Conservation (phyloP, 1,284 basidiomycete genomes). For the Sutorius eximius region DNA sequence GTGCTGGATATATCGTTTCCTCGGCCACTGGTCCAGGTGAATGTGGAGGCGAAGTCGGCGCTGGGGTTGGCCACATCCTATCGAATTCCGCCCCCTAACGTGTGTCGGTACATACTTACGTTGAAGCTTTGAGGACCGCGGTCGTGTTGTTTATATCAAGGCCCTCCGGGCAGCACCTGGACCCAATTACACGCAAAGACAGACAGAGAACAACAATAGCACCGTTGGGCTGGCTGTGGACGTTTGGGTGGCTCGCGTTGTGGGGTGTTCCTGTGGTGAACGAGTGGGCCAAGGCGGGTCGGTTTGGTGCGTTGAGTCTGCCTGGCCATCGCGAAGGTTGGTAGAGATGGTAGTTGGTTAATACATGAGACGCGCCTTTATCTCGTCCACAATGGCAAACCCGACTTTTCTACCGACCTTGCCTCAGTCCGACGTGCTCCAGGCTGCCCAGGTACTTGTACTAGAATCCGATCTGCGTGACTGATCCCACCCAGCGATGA, state of each 20-base stretch:
- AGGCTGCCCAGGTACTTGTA: conserved; percentile 33
- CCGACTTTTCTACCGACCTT: conserved; percentile 32
- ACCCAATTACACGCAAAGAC: no score
- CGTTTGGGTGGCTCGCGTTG: conserved; percentile 45
- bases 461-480: neutral
- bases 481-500: conserved; percentile 8
- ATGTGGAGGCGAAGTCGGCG: conserved; percentile 41
- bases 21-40: conserved; percentile 25
- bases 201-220: no score
- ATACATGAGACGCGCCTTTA: no score
- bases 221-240: conserved; percentile 54
- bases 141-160: conserved; percentile 24
- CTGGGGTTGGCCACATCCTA: conserved; percentile 57
- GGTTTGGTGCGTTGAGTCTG: conserved; percentile 16
- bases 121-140: no score
- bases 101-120: no score
- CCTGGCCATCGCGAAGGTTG: conserved; percentile 19
- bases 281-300: conserved; percentile 49
- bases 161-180: no score
- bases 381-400: conserved; percentile 16
- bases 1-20: conserved; percentile 44
- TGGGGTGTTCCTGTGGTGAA: conserved; percentile 52
- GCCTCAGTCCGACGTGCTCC: conserved; percentile 30
- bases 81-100: neutral
- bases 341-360: conserved; percentile 1